Percentiles rank a stretch among this genome's conserved stretches.
These are phyloP conservation scores for Botrytis elliptica DNA, from an alignment of 2,329 filamentous ascomycete genomes.

Conservation along the genomic window DNA sequence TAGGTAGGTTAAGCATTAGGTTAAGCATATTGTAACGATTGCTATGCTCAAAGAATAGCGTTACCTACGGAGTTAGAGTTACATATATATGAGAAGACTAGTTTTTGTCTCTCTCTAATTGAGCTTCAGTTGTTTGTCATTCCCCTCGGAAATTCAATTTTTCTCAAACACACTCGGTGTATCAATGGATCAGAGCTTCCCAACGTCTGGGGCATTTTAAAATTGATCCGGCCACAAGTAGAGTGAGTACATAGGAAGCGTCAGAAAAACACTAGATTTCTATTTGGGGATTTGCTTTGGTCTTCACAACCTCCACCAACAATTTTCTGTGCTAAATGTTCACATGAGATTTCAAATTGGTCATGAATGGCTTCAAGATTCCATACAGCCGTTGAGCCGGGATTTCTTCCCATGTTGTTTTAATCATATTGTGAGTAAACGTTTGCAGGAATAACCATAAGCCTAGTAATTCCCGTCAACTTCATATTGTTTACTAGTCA, in stretches of 20 bases:
- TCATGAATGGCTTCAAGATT: neutral
- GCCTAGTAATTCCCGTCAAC: neutral
- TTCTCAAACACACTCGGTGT: conserved; percentile 4
- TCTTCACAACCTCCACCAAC: neutral
- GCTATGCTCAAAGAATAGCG: neutral
- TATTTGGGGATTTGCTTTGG: neutral
- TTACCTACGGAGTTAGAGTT: neutral
- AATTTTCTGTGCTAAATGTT: neutral
- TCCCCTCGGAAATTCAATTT: neutral
- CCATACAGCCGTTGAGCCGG: neutral
- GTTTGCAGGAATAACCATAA: neutral
- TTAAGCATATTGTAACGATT: neutral
- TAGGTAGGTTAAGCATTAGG: neutral
- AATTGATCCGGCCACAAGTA: neutral
- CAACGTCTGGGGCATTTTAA: neutral
- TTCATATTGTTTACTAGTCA: neutral
- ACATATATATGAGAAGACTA: neutral
- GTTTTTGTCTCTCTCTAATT: neutral
- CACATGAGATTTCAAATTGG: neutral
- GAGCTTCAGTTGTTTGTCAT: neutral
- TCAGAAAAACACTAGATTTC: neutral
- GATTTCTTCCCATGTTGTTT: neutral
- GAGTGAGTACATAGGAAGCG: neutral
- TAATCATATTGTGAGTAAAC: neutral
- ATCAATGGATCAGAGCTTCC: neutral